Percentiles rank a stretch among this genome's conserved stretches.
Conservation (phyloP, 1,284 basidiomycete genomes). For the Tremellales sp. region DNA sequence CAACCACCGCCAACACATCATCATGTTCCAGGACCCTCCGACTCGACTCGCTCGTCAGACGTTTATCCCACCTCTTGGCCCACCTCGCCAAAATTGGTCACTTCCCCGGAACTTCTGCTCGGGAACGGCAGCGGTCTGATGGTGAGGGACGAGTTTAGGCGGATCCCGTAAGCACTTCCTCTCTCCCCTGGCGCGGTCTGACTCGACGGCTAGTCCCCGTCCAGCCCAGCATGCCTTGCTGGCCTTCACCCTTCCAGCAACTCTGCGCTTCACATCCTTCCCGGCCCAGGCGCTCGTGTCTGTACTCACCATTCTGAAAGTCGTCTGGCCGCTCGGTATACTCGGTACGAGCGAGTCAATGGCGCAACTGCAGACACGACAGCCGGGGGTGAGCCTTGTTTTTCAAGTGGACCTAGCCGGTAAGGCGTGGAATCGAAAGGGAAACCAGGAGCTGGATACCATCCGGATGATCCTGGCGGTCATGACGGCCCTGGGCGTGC, state of each 20-base stretch:
- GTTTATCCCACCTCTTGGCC: slow-evolving; percentile 9
- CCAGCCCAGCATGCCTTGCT: slow-evolving; percentile 29
- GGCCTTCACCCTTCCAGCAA: slow-evolving; percentile 20
- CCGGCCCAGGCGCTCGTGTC: slow-evolving; percentile 20
- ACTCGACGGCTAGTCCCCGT: too few species aligned
- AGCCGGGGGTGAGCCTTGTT: slow-evolving; percentile 6
- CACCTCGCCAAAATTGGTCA: slow-evolving; percentile 31
- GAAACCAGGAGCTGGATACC: slow-evolving; percentile 39
- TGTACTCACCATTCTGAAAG: slow-evolving; percentile 19
- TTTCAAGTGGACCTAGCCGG: slow-evolving; percentile 35
- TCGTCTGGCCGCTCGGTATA: slow-evolving; percentile 27
- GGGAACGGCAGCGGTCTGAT: slow-evolving; percentile 13
- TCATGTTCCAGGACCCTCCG: neutral
- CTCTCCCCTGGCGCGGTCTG: too few species aligned
- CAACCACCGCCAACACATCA: neutral
- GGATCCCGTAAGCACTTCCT: too few species aligned
- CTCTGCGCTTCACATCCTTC: slow-evolving; percentile 33
- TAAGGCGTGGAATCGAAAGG: slow-evolving; percentile 38
- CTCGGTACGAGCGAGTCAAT: slow-evolving; percentile 17
- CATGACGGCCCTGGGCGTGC: slow-evolving; percentile 28
- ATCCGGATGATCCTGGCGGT: slow-evolving; percentile 36
- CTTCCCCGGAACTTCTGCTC: slow-evolving; percentile 17
- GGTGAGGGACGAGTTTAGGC: slow-evolving; percentile 31
- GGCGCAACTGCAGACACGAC: slow-evolving; percentile 10
- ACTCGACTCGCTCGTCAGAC: neutral